Conservation (phyloP, 2,329 filamentous ascomycete species). For the Exophiala mesophila region DNA sequence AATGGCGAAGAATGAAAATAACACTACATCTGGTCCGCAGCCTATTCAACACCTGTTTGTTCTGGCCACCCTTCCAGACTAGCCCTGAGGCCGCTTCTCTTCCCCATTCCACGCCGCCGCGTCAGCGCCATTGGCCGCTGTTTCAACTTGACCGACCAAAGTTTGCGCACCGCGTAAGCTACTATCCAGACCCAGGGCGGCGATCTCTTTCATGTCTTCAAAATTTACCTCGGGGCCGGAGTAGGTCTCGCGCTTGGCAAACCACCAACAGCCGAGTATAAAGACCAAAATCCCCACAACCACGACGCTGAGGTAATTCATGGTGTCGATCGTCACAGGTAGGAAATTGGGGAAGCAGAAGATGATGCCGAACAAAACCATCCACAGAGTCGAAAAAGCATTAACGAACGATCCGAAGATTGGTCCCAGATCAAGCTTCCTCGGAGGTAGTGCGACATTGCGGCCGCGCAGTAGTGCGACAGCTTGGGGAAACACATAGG, state of each 20-base stretch:
- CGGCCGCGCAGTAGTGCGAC: slow-evolving; percentile 38
- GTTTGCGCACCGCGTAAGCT: too few relatives aligned
- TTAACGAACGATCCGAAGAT: slow-evolving; percentile 32
- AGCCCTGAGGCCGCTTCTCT: too few relatives aligned
- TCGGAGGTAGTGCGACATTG: slow-evolving; percentile 24
- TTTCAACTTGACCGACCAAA: too few relatives aligned
- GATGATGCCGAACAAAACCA: slow-evolving; percentile 29
- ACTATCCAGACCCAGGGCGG: too few relatives aligned
- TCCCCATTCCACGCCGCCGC: too few relatives aligned
- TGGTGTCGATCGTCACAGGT: slow-evolving; percentile 40
- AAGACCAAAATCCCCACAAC: slow-evolving; percentile 29
- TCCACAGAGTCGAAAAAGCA: slow-evolving; percentile 30
- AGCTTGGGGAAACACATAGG: slow-evolving; percentile 32
- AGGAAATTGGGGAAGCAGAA: slow-evolving; percentile 31
- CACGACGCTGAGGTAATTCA: slow-evolving; percentile 47
- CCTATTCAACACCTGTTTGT: too few relatives aligned
- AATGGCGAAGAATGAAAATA: too few relatives aligned
- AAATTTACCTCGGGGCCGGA: neutral
- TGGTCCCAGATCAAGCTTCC: slow-evolving; percentile 19
- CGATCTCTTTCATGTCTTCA: too few relatives aligned
- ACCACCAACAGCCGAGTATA: slow-evolving; percentile 7
- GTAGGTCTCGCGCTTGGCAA: slow-evolving; percentile 5
- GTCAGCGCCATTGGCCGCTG: too few relatives aligned
- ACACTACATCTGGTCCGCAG: too few relatives aligned
- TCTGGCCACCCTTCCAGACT: too few relatives aligned